A percentile compares a stretch with the other conserved stretches of the same genome.
Conservation (phyloP, 495 filamentous ascomycete species). For the Neurospora sp. region DNA sequence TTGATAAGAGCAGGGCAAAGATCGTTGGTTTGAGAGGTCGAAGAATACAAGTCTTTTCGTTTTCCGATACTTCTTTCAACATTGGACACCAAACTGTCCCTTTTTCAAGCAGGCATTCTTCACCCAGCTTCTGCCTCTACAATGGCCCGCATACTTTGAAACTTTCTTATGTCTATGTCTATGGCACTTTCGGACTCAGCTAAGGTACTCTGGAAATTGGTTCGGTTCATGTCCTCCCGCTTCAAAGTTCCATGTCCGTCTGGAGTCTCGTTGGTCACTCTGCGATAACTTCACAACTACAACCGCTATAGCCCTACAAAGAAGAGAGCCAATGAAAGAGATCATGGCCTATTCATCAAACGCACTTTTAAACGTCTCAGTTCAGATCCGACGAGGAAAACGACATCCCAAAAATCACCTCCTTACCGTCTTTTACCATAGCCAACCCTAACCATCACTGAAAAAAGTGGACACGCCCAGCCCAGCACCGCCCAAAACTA, state of each 20-base stretch:
- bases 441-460: background rate
- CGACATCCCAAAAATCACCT: background rate
- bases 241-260: background rate
- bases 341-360: background rate
- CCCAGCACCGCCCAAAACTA: background rate
- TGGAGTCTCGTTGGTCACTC: background rate
- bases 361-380: no score
- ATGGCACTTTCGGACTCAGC: background rate
- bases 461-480: background rate
- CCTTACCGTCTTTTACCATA: background rate
- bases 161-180: background rate
- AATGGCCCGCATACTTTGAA: background rate
- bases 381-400: no score
- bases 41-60: background rate
- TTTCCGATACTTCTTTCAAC: background rate
- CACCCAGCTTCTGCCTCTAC: background rate
- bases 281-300: background rate
- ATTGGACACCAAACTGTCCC: background rate
- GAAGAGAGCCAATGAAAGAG: background rate
- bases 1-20: no score
- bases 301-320: background rate
- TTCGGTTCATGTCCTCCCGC: no score
- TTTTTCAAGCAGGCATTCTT: background rate
- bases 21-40: no score
- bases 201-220: background rate